phyloP scores from a whole-genome alignment of 2,329 filamentous ascomycete genomes.

The Beauveria australis region DNA sequence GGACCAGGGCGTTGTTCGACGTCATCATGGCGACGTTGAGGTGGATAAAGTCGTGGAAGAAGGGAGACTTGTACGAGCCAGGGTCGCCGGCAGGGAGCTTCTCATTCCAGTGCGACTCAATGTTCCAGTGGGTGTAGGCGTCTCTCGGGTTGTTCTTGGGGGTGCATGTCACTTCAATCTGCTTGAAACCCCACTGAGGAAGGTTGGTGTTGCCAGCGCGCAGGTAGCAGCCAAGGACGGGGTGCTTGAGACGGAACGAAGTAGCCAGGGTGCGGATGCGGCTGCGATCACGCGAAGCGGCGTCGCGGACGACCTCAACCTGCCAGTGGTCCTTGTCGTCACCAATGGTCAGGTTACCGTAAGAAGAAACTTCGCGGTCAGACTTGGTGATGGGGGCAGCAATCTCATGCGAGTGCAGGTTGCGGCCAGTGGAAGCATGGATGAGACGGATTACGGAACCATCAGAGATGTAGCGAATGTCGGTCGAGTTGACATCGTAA shows the following conservation, averaged over 20 bases:
- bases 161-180: slow-evolving; percentile 93
- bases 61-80: slow-evolving; percentile 90
- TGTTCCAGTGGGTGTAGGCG: slow-evolving; percentile 97
- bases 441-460: slow-evolving; percentile 76
- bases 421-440: slow-evolving; percentile 91
- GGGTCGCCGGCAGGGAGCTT: slow-evolving; percentile 83
- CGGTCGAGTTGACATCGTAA: slow-evolving; percentile 58
- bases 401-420: slow-evolving; percentile 90
- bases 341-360: slow-evolving; percentile 90
- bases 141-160: slow-evolving; percentile 90
- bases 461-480: slow-evolving; percentile 69
- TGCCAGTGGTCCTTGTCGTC: slow-evolving; percentile 98
- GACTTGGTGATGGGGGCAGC: slow-evolving; percentile 81
- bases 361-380: slow-evolving; percentile 88
- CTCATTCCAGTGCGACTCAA: slow-evolving; percentile 91
- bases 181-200: slow-evolving; percentile 99
- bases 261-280: slow-evolving; percentile 88
- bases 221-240: slow-evolving; percentile 80
- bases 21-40: slow-evolving; percentile 99
- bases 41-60: slow-evolving; percentile 95
- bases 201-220: slow-evolving; percentile 93
- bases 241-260: slow-evolving; percentile 80
- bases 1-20: slow-evolving; percentile 95
- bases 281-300: slow-evolving; percentile 75
- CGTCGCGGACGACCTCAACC: slow-evolving; percentile 85